Conservation (phyloP, 768 basidiomycete species). For the Lactarius hengduanensis region DNA sequence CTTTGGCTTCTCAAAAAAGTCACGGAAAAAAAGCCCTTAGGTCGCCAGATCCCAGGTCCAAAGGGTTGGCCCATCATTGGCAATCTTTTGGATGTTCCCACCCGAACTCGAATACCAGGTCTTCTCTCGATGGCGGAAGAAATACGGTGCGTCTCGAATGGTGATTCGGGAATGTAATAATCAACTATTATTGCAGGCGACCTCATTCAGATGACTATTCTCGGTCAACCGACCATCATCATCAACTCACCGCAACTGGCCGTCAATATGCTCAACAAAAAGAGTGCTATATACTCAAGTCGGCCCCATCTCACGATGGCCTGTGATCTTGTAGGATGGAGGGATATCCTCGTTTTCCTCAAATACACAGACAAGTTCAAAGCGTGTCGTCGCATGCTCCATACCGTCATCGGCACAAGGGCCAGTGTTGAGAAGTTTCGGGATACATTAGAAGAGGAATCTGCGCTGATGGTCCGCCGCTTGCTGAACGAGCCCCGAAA, state of each 20-base stretch:
- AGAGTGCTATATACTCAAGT: constrained; percentile 32
- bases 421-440: constrained; percentile 26
- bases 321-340: constrained; percentile 29
- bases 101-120: constrained; percentile 24
- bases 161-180: background rate
- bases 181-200: constrained; percentile 24
- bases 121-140: constrained; percentile 23
- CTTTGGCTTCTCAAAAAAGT: constrained; percentile 24
- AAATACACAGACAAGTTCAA: constrained; percentile 30
- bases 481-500: constrained; percentile 25
- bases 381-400: constrained; percentile 28
- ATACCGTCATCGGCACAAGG: constrained; percentile 27
- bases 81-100: constrained; percentile 29
- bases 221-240: constrained; percentile 31
- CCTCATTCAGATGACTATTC: constrained; percentile 30
- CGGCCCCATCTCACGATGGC: constrained; percentile 31
- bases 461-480: constrained; percentile 20
- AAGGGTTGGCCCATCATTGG: constrained; percentile 29
- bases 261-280: constrained; percentile 32
- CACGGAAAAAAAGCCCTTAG: constrained; percentile 21
- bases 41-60: constrained; percentile 23
- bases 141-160: constrained; percentile 24
- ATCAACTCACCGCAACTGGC: constrained; percentile 30
- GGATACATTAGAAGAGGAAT: constrained; percentile 27
- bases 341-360: constrained; percentile 28